Evolutionary conservation across 2,329 filamentous ascomycete genomes (phyloP).

Genomic region (Dactylellina parvicollis): DNA sequence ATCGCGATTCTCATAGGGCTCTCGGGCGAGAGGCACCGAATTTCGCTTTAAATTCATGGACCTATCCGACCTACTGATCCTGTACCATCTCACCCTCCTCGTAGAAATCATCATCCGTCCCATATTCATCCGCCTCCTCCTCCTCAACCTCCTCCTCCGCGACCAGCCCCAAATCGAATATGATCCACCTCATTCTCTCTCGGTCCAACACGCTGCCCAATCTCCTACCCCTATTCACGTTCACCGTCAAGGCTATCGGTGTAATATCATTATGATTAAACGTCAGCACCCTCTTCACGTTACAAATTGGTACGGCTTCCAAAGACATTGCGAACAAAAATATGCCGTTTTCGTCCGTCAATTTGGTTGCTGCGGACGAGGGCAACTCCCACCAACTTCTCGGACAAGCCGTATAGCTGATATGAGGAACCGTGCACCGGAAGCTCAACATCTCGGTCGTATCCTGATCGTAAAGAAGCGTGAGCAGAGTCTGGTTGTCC

Average conservation of each 20-base stretch:
- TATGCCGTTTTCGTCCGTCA: slow-evolving; percentile 26
- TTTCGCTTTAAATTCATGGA: not conserved
- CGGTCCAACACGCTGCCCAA: slow-evolving; percentile 48
- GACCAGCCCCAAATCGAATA: slow-evolving; percentile 43
- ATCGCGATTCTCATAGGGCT: slow-evolving; percentile 32
- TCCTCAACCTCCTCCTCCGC: slow-evolving; percentile 29
- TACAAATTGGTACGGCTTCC: slow-evolving; percentile 4
- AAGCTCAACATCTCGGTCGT: slow-evolving; percentile 47
- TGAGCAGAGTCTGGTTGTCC: slow-evolving; percentile 57
- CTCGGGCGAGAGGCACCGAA: slow-evolving; percentile 39
- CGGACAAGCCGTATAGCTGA: slow-evolving; percentile 36
- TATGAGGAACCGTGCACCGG: slow-evolving; percentile 35
- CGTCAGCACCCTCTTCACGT: slow-evolving; percentile 19
- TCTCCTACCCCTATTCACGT: slow-evolving; percentile 48
- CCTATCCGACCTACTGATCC: not conserved
- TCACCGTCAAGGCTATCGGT: slow-evolving; percentile 44
- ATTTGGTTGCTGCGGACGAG: slow-evolving; percentile 18
- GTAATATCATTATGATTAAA: slow-evolving; percentile 53
- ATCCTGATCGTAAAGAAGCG: slow-evolving; percentile 56
- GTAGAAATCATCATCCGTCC: slow-evolving; percentile 32
- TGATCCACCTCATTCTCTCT: slow-evolving; percentile 46
- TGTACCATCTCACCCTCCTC: slow-evolving; percentile 8
- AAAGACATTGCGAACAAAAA: slow-evolving; percentile 45
- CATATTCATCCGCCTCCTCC: slow-evolving; percentile 20
- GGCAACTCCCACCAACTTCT: slow-evolving; percentile 44